Conservation (phyloP, 768 basidiomycete species). For the Lenzites betulinus region DNA sequence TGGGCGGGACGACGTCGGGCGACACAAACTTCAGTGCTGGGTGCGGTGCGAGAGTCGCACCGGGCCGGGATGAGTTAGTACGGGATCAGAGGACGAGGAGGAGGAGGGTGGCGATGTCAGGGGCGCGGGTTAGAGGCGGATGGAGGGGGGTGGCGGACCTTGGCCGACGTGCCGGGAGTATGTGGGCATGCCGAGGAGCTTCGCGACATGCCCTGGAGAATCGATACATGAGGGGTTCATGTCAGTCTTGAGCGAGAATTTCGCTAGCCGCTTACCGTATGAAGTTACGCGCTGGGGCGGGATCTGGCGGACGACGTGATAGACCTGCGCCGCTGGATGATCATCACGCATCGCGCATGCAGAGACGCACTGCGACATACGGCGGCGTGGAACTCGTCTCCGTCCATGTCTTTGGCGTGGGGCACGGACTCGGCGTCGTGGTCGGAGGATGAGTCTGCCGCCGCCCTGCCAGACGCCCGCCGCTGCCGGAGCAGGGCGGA, state of each 20-base stretch:
- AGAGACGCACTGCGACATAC: not conserved
- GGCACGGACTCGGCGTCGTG: no score
- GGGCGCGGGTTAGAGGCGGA: not conserved
- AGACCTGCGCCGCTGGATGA: slow-evolving; percentile 51
- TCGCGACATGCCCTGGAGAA: slow-evolving; percentile 73
- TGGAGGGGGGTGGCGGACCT: slow-evolving; percentile 43
- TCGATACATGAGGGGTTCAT: no score
- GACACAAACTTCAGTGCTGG: slow-evolving; percentile 79
- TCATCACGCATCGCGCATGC: no score
- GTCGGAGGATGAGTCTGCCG: no score
- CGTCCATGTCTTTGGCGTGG: no score
- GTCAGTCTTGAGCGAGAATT: no score
- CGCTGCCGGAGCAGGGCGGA: no score
- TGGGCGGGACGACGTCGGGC: slow-evolving; percentile 56
- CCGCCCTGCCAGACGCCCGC: no score
- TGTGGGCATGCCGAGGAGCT: slow-evolving; percentile 75
- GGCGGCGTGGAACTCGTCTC: slow-evolving; percentile 18
- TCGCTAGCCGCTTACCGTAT: slow-evolving; percentile 70
- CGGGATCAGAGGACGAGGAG: no score
- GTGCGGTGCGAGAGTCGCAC: not conserved
- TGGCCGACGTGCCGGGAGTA: slow-evolving; percentile 84
- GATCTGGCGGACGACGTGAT: slow-evolving; percentile 69
- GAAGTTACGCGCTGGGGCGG: slow-evolving; percentile 70
- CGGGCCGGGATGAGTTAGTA: no score
- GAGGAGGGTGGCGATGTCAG: no score